phyloP scores from a whole-genome alignment of 345 rosid species.

The Corymbia maculata region DNA sequence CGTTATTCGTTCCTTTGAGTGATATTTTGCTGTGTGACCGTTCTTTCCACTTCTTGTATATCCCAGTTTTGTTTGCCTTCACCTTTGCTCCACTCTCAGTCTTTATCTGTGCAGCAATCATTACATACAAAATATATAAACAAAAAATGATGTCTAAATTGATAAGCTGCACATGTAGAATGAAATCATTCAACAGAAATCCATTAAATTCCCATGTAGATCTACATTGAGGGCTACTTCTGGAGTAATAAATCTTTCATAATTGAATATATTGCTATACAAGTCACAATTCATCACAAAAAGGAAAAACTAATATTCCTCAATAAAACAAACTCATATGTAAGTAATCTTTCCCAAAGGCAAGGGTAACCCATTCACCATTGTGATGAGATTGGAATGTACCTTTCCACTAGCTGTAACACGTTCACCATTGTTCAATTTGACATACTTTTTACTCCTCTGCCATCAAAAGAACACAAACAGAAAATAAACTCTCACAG shows the following conservation, averaged over 20 bases:
- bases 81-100: constrained; percentile 90
- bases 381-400: not conserved
- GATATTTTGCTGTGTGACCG: constrained; percentile 52
- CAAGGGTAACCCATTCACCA: not conserved
- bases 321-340: not conserved
- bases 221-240: not conserved
- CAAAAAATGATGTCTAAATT: not conserved
- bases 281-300: not conserved
- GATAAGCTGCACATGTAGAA: not conserved
- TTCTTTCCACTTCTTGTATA: constrained; percentile 92
- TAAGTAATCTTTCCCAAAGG: not conserved
- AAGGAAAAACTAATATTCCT: not conserved
- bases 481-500: not conserved
- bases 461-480: constrained; percentile 22
- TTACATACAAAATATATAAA: not conserved
- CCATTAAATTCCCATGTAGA: not conserved
- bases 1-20: constrained; percentile 31
- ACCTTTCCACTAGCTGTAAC: constrained; percentile 99
- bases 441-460: constrained; percentile 92
- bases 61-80: constrained; percentile 59
- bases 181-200: not conserved
- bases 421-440: constrained; percentile 90
- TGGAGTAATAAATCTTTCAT: not conserved
- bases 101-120: constrained; percentile 39
- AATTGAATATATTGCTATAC: not conserved